Evolutionary conservation across 768 basidiomycete species (phyloP).

Genomic region (Phaeotremella skinneri): DNA sequence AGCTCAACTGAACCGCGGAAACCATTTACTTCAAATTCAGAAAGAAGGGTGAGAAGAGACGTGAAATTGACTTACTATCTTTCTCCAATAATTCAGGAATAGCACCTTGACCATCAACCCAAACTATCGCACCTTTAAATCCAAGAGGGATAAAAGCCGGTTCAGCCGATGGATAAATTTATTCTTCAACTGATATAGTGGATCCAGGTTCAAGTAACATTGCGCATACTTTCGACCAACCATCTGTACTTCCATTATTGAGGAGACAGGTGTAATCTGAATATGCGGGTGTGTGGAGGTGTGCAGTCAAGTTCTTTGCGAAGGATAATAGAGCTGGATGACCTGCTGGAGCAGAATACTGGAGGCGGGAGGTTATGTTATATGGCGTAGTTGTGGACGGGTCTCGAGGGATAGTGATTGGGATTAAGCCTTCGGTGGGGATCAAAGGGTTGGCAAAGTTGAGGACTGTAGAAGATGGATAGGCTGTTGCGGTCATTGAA

Average conservation of each 20-base stretch:
- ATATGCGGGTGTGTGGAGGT: constrained; percentile 10
- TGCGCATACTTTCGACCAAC: constrained; percentile 59
- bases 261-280: constrained; percentile 7
- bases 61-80: constrained; percentile 56
- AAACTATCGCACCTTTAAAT: constrained; percentile 50
- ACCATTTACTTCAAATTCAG: not conserved
- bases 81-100: constrained; percentile 61
- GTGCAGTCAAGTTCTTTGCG: constrained; percentile 4
- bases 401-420: not conserved
- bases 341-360: constrained; percentile 14
- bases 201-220: constrained; percentile 56
- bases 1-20: not conserved
- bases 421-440: not conserved
- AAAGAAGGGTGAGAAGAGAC: not conserved
- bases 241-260: constrained; percentile 49
- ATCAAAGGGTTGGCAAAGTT: not conserved
- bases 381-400: constrained; percentile 1
- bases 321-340: constrained; percentile 9
- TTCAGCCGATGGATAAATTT: constrained; percentile 60
- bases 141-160: constrained; percentile 21
- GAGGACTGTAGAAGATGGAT: constrained; percentile 11
- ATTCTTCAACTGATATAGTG: constrained; percentile 57
- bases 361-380: constrained; percentile 1
- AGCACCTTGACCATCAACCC: constrained; percentile 69
- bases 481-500: constrained; percentile 5